Evolutionary conservation across 2,329 filamentous ascomycete genomes (phyloP).

Genomic region (Mycogone perniciosa): DNA sequence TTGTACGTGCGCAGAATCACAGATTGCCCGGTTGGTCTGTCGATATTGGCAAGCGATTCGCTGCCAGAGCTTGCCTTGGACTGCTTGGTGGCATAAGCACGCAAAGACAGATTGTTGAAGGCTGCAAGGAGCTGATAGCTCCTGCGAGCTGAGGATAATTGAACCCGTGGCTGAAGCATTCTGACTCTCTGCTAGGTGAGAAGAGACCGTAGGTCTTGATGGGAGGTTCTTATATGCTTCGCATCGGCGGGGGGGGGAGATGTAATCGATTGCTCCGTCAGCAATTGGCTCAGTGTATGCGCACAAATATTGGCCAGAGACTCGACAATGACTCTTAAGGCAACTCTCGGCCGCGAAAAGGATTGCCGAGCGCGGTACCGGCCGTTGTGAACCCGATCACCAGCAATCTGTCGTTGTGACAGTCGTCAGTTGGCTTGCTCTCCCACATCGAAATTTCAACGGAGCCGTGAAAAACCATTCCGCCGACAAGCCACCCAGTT

Average conservation of each 20-base stretch:
- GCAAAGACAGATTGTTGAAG: conserved; percentile 20
- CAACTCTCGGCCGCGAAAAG: neutral
- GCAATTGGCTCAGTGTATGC: conserved; percentile 9
- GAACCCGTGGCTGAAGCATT: conserved; percentile 28
- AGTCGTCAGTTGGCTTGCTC: conserved; percentile 2
- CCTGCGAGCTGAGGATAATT: conserved; percentile 24
- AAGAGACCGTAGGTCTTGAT: neutral
- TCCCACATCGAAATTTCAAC: conserved; percentile 21
- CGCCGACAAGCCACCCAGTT: conserved; percentile 13
- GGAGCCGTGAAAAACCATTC: conserved; percentile 21
- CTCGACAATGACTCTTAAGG: neutral
- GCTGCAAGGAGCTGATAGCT: conserved; percentile 23
- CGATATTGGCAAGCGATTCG: conserved; percentile 17
- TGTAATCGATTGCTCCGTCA: neutral
- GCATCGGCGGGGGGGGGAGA: conserved; percentile 1
- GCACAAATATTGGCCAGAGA: neutral
- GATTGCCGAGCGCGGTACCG: conserved; percentile 2
- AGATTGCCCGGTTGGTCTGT: conserved; percentile 26
- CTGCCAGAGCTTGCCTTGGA: conserved; percentile 18
- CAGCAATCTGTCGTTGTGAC: neutral
- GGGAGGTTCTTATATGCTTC: neutral
- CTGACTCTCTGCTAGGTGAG: conserved; percentile 1
- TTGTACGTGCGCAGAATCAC: conserved; percentile 75
- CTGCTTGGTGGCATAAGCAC: conserved; percentile 27
- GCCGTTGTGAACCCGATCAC: neutral